Evolutionary conservation across 2,329 filamentous ascomycete genomes (phyloP), one percentile per base, ranked within the genome.

Genomic region (Fusarium annulatum): DNA sequence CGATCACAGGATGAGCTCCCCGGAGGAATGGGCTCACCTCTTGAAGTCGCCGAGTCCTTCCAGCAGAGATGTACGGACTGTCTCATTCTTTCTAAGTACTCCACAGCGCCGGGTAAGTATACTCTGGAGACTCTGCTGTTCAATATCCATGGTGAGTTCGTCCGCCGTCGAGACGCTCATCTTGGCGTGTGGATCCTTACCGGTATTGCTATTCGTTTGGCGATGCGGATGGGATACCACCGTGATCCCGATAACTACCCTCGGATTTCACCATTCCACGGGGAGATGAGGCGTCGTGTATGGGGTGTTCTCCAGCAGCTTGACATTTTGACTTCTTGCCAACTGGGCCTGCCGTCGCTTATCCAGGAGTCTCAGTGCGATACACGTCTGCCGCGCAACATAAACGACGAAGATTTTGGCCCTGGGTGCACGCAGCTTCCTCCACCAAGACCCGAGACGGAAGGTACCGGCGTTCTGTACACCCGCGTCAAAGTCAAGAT

Each of bases 221-320:
- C 74, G 0, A 64, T 76, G 69, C 60, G 72, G 8, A 75, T 76
- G 74, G 74, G 74, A 2, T 73, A 75, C 11, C 74, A 76, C 34
- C 74, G 74, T 1, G 74, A 76, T 7, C 69, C 74, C 0, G 48
- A 68, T 4, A 59, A 68, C 7, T 67, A 69, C 9, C 45, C 64
- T 0, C 49, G 65, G 3, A 69, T 76, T 0, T 64, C 69, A 0
- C 66, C 74, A 0, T 76, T 76, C 7, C 58, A 75, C 1, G 74
- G 65, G 1, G 74, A 76, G 45, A 76, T 76, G 74, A 46, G 74
- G 3, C 61, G 74, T 10, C 59, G 74, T 1, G 41, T 75, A 0
- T 76, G 72, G 74, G 66, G 63, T 16, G 43, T 71, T 3, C 23
- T 76, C 0, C 45, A 61, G 1, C 69, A 75, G 5, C 61, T 76